phyloP scores from a whole-genome alignment of 345 rosid species.

The Microthlaspi erraticum region DNA sequence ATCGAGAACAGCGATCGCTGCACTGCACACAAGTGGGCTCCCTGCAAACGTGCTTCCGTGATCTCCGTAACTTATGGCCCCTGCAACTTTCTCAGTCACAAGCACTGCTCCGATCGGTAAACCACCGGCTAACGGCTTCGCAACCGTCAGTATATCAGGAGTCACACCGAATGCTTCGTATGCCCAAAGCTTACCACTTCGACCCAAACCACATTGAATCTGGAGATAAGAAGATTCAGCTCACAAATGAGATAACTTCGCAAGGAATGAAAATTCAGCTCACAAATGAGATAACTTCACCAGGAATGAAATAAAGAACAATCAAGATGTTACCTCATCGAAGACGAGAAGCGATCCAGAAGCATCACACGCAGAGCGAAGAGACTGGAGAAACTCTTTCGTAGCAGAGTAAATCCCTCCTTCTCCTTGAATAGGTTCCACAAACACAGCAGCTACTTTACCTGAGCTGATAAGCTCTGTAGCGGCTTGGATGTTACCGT shows the following conservation, averaged over 20 bases:
- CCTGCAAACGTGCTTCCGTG: constrained; percentile 98
- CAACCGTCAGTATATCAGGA: constrained; percentile 93
- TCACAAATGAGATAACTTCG: background rate
- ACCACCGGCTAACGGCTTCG: constrained; percentile 98
- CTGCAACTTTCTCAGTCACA: constrained; percentile 77
- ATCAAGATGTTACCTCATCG: constrained; percentile 67
- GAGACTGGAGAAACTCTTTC: constrained; percentile 67
- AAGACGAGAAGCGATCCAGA: constrained; percentile 85
- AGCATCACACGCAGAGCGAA: constrained; percentile 82
- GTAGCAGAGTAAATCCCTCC: constrained; percentile 89
- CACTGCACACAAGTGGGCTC: constrained; percentile 71
- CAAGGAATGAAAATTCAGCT: background rate
- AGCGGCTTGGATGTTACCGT: constrained; percentile 73
- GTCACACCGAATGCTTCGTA: constrained; percentile 64
- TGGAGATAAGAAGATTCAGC: background rate
- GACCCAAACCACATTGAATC: constrained; percentile 92
- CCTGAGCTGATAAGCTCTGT: constrained; percentile 55
- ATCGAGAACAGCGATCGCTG: constrained; percentile 68
- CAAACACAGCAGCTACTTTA: constrained; percentile 86
- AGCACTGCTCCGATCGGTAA: constrained; percentile 85
- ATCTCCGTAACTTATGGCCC: constrained; percentile 70
- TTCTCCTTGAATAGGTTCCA: constrained; percentile 97
- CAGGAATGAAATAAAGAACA: background rate
- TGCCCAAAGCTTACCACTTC: constrained; percentile 86
- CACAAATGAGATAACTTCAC: background rate